These are phyloP conservation scores for Lunularia cruciata DNA, from an alignment of 225 moss, liverwort and hornwort species.

Conservation along the genomic window DNA sequence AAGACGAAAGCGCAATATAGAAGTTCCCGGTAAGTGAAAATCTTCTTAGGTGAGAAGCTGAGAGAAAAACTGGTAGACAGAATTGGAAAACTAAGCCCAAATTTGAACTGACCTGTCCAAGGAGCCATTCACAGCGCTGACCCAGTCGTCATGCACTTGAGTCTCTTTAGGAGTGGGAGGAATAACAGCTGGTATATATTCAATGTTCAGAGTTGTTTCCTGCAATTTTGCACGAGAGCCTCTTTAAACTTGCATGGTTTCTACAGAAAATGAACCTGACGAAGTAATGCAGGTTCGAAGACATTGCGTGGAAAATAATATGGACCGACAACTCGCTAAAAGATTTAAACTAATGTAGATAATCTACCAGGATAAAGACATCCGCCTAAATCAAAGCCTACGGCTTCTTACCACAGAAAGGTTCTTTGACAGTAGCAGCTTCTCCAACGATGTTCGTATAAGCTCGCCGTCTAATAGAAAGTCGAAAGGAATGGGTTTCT, in stretches of 20 bases:
- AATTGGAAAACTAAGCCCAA: not conserved
- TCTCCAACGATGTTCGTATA: slow-evolving; percentile 67
- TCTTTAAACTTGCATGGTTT: not conserved
- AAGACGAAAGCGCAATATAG: not conserved
- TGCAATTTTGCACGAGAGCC: slow-evolving; percentile 16
- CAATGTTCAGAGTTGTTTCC: slow-evolving; percentile 80
- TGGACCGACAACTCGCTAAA: no score
- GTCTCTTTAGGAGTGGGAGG: slow-evolving; percentile 69
- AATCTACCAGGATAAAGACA: no score
- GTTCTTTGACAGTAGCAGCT: slow-evolving; percentile 62
- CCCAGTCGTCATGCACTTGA: slow-evolving; percentile 83
- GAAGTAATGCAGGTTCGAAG: no score
- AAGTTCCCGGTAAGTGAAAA: not conserved
- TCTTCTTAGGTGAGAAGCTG: not conserved
- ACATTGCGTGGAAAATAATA: no score
- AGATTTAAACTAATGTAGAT: no score
- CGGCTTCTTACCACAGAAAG: slow-evolving; percentile 66
- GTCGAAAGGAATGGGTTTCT: slow-evolving; percentile 85
- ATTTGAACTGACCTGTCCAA: slow-evolving; percentile 58
- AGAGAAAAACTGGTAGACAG: not conserved
- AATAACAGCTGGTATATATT: slow-evolving; percentile 77
- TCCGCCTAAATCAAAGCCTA: not conserved
- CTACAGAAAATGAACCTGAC: not conserved
- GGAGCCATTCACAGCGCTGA: slow-evolving; percentile 75
- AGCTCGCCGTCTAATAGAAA: slow-evolving; percentile 89